These are phyloP conservation scores for Plantago coronopus DNA, from an alignment of 305 asterid species.

Conservation along the genomic window DNA sequence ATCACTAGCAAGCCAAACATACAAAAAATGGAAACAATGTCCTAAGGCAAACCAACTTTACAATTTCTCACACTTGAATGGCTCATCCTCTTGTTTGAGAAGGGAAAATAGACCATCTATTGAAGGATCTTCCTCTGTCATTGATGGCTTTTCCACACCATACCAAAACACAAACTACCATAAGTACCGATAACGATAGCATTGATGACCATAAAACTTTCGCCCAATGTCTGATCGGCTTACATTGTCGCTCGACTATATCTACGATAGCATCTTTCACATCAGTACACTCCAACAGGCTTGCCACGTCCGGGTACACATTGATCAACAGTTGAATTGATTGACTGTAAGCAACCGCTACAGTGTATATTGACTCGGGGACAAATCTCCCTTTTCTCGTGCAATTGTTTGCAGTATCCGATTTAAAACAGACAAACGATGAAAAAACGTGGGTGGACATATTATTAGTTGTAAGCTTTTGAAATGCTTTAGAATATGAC, in stretches of 20 bases:
- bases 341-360: conserved; percentile 37
- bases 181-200: conserved; percentile 36
- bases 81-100: neutral
- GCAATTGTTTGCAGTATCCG: conserved; percentile 29
- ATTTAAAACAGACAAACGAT: conserved; percentile 34
- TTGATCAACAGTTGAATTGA: conserved; percentile 37
- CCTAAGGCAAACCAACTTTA: too few species aligned
- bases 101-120: conserved; percentile 29
- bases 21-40: too few species aligned
- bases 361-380: conserved; percentile 30
- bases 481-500: neutral
- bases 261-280: conserved; percentile 39
- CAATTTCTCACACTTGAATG: neutral
- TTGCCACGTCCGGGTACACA: conserved; percentile 43
- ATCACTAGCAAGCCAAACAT: too few species aligned
- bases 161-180: conserved; percentile 35
- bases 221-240: conserved; percentile 33
- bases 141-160: conserved; percentile 39
- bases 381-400: conserved; percentile 34
- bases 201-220: conserved; percentile 38
- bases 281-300: conserved; percentile 34
- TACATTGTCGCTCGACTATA: conserved; percentile 36
- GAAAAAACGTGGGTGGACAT: conserved; percentile 33
- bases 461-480: neutral
- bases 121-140: conserved; percentile 33